Evolutionary conservation across 169 alveolate species (phyloP).

Genomic region (Amoebophrya sp.): DNA sequence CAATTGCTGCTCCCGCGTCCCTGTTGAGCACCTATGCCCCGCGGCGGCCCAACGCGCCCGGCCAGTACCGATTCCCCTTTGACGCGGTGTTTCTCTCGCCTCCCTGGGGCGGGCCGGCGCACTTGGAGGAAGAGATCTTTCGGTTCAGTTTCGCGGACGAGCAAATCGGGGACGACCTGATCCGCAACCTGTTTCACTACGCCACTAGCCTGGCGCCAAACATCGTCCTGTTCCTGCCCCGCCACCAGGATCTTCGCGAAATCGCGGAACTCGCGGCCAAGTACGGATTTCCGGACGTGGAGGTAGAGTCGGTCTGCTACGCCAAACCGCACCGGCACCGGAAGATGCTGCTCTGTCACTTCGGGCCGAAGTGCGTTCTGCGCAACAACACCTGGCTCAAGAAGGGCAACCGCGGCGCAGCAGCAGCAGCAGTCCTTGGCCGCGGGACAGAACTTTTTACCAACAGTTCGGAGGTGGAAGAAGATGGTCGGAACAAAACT

Average conservation of each 20-base stretch:
- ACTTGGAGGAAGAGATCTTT: neutral
- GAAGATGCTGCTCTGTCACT: neutral
- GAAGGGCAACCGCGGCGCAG: too few relatives aligned
- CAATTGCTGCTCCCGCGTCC: too few relatives aligned
- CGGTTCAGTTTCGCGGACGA: neutral
- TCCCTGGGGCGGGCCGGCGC: neutral
- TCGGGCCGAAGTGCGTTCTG: too few relatives aligned
- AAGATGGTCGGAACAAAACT: too few relatives aligned
- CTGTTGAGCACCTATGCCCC: too few relatives aligned
- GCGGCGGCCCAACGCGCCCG: too few relatives aligned
- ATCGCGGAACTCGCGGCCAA: neutral
- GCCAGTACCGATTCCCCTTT: too few relatives aligned
- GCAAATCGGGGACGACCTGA: neutral
- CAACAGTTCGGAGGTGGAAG: too few relatives aligned
- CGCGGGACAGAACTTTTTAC: too few relatives aligned
- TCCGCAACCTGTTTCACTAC: neutral
- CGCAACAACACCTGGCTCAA: too few relatives aligned
- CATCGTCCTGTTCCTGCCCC: neutral
- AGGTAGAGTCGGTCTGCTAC: neutral
- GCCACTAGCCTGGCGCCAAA: neutral
- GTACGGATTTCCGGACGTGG: neutral
- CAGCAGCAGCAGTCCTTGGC: too few relatives aligned
- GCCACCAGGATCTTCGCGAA: neutral
- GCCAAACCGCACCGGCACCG: slow-evolving; percentile 5
- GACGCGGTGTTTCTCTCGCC: neutral